phyloP scores from a whole-genome alignment of 148 eudicot species.

The Rhododendron griersonianum region DNA sequence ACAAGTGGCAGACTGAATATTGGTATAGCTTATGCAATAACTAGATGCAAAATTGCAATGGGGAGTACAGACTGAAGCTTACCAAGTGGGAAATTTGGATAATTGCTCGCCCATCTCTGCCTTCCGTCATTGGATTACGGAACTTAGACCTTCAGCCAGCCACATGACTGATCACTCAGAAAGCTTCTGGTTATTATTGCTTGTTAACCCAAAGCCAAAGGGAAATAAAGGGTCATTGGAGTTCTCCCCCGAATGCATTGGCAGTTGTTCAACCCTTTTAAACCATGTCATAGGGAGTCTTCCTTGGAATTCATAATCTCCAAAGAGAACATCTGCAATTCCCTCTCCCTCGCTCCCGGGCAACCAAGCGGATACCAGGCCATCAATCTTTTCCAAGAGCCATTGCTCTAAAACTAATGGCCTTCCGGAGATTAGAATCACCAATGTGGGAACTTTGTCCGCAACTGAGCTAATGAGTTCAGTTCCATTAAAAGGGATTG shows the following conservation, averaged over 20 bases:
- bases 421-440: conserved; percentile 73
- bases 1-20: not conserved
- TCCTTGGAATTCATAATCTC: conserved; percentile 77
- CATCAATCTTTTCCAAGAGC: conserved; percentile 70
- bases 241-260: conserved; percentile 39
- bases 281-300: conserved; percentile 83
- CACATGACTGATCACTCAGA: conserved; percentile 10
- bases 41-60: not conserved
- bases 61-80: not conserved
- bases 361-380: conserved; percentile 83
- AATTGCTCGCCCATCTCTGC: conserved; percentile 9
- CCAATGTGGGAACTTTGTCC: conserved; percentile 64
- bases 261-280: conserved; percentile 71
- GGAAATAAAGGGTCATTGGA: conserved; percentile 72
- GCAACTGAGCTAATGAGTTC: conserved; percentile 58
- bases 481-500: conserved; percentile 66
- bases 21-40: not conserved
- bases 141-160: conserved; percentile 23
- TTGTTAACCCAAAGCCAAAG: conserved; percentile 69
- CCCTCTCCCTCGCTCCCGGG: conserved; percentile 92
- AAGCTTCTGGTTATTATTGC: conserved; percentile 21
- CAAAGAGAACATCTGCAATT: conserved; percentile 76
- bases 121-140: not conserved
- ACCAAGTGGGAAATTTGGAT: not conserved
- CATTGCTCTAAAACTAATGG: conserved; percentile 69